Conservation (phyloP, 306 rosid genomes). For the Neltuma alba region DNA sequence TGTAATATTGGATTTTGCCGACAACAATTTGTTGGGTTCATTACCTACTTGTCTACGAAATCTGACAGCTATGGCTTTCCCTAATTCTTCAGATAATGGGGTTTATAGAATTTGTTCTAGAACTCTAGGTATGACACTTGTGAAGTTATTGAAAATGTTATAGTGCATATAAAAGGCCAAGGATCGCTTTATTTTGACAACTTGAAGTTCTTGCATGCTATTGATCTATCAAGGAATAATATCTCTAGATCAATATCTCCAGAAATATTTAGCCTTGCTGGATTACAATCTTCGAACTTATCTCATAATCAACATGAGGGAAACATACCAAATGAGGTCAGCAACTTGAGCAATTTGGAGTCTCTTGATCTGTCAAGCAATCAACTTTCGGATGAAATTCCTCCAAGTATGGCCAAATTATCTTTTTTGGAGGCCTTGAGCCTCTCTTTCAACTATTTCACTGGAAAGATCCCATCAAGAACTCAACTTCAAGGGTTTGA, state of each 20-base stretch:
- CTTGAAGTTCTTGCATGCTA: not conserved
- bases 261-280: not conserved
- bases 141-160: not conserved
- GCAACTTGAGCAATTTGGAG: not conserved
- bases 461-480: not conserved
- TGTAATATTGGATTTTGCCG: constrained; percentile 8
- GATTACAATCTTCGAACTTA: not conserved
- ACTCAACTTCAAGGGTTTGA: not conserved
- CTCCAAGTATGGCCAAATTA: not conserved
- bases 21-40: too few species aligned
- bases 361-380: not conserved
- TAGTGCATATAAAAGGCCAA: not conserved
- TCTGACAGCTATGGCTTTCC: not conserved
- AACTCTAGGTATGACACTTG: not conserved
- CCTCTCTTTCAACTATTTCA: not conserved
- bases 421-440: not conserved
- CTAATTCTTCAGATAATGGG: too few species aligned
- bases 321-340: not conserved
- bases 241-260: not conserved
- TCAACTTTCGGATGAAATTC: not conserved
- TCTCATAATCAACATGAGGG: not conserved
- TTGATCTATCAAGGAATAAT: not conserved
- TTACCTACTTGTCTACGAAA: too few species aligned
- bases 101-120: not conserved
- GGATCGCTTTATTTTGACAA: not conserved